Percentiles rank a stretch among this genome's conserved stretches.
Conservation (phyloP, 2,329 filamentous ascomycete species). For the Drechslera avenae region DNA sequence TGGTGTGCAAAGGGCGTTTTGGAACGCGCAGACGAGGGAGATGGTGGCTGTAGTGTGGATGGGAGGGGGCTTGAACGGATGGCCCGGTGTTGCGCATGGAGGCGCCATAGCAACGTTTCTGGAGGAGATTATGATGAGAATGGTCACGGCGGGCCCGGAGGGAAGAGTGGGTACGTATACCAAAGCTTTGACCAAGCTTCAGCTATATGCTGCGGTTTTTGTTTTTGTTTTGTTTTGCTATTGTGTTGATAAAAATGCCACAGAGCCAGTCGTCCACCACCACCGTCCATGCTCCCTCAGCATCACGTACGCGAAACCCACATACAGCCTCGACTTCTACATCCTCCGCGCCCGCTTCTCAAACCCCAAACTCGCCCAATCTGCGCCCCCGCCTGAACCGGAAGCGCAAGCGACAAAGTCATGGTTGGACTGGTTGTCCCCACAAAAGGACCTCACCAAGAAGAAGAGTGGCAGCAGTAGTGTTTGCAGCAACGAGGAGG, state of each 20-base stretch:
- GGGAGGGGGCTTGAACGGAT: conserved; percentile 68
- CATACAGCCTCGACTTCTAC: conserved; percentile 66
- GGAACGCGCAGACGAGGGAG: conserved; percentile 63
- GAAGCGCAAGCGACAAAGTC: conserved; percentile 35
- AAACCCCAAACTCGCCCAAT: conserved; percentile 31
- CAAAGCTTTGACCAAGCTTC: not conserved
- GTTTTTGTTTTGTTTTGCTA: not conserved
- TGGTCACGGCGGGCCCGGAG: conserved; percentile 62
- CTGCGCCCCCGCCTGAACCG: conserved; percentile 30
- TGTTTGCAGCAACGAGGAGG: conserved; percentile 48
- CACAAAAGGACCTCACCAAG: conserved; percentile 50
- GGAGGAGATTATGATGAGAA: conserved; percentile 71
- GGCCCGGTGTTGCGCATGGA: conserved; percentile 74
- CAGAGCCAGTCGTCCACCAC: conserved; percentile 38
- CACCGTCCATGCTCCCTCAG: conserved; percentile 47
- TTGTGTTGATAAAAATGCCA: not conserved
- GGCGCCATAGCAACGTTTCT: conserved; percentile 71
- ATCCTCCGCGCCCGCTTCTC: conserved; percentile 59
- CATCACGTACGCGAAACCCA: conserved; percentile 67
- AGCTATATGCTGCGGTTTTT: too few relatives aligned
- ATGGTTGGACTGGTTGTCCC: conserved; percentile 38
- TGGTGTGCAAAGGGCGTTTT: conserved; percentile 66
- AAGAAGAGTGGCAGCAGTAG: conserved; percentile 50
- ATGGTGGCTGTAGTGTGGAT: conserved; percentile 70
- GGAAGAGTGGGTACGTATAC: conserved; percentile 32